Base-by-base conservation (phyloP, 2,329 filamentous ascomycete species). In the Talaromyces piceae region DNA sequence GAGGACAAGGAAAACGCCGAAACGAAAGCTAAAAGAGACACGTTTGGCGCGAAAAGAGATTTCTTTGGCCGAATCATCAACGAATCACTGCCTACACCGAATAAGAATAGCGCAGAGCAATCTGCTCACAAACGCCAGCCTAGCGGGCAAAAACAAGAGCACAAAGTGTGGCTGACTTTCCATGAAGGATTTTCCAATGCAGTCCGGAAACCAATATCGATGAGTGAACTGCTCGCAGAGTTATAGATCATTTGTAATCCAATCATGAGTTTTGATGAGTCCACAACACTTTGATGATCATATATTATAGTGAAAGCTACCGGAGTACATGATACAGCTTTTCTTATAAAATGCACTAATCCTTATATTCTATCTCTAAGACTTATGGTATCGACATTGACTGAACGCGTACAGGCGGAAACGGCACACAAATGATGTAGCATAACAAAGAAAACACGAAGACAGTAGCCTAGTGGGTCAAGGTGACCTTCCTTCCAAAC, bases 111-210 rank as follows among this genome's bases (percentile, higher is more conserved):
- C 39, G 13, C 72, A 51, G 63, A 52, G 23, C 55, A 52, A 37
- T 51, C 45, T 50, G 54, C 52, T 49, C 60, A 58, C 54, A 69
- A 65, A 57, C 64, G 57, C 49, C 57, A 49, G 45, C 63, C 60
- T 49, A 71, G 69, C 54, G 57, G 65, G 41, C 63, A 60, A 4
- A 66, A 66, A 50, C 60, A 63, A 51, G 78, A 78, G 45, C 77
- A 75, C 46, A 80, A 84, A 59, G 86, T 91, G 3, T 95, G 90
- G 90, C 83, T 95, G 39, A 91, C 82, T 56, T 96, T 84, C 67
- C 84, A 95, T 62, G 91, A 96, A 71, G 91, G 91, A 0, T 83
- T 89, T 65, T 93, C 89, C 51, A 95, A 96, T 76, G 91, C 91
- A 9, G 91, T 96, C 54, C 79, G 87, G 67, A 95, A 95, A 67